phyloP scores from a whole-genome alignment of 371 early-diverging fungal genomes.

The Nosema bombycis region DNA sequence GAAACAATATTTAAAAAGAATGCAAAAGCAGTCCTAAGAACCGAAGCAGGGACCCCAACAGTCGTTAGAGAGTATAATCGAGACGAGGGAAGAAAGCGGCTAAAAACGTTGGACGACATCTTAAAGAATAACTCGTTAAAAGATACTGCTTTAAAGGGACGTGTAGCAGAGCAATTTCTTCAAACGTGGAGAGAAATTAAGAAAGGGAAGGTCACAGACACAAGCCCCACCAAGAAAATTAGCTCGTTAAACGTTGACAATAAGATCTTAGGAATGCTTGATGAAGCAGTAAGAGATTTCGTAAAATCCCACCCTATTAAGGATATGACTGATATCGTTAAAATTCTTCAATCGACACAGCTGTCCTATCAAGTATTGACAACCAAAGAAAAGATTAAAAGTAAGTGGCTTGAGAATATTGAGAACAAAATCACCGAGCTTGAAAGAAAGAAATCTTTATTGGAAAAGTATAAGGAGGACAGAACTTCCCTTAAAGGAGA shows the following conservation, averaged over 20 bases:
- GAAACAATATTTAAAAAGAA: not conserved
- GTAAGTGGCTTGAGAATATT: not conserved
- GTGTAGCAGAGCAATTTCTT: not conserved
- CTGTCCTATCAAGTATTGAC: not conserved
- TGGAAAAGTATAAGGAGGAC: not conserved
- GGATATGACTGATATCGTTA: constrained; percentile 5
- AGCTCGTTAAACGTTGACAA: not conserved
- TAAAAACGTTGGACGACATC: not conserved
- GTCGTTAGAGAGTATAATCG: not conserved
- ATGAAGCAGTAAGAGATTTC: constrained; percentile 1
- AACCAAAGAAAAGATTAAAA: not conserved
- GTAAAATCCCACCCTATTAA: not conserved
- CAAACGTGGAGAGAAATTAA: not conserved
- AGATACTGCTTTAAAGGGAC: not conserved
- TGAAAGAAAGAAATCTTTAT: not conserved
- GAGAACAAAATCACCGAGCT: not conserved
- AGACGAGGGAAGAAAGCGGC: not conserved
- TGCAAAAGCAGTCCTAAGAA: not conserved
- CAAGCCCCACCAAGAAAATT: not conserved
- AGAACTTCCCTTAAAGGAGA: not conserved
- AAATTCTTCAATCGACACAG: not conserved
- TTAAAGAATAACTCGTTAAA: not conserved
- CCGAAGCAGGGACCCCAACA: not conserved
- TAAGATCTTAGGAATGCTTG: not conserved
- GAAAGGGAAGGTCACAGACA: not conserved